phyloP scores from a whole-genome alignment of 2,329 filamentous ascomycete species.

The Aspergillus novofumigatus region DNA sequence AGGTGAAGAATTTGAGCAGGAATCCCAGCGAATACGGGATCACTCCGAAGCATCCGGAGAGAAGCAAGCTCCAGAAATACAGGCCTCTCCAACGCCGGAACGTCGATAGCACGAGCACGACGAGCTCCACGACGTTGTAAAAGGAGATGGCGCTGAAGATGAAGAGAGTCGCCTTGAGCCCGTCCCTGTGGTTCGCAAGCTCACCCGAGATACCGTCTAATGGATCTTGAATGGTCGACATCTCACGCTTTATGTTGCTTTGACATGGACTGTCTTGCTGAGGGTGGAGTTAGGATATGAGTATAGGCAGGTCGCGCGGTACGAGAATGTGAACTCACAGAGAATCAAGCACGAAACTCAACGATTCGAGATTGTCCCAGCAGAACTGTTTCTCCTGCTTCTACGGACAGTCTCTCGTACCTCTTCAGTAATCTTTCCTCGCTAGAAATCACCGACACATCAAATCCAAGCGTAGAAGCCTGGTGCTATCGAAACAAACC shows the following conservation, averaged over 20 bases:
- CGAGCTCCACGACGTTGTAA: constrained; percentile 47
- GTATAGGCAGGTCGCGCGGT: neutral
- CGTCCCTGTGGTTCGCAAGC: constrained; percentile 19
- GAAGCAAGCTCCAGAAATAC: constrained; percentile 42
- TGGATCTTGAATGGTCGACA: constrained; percentile 15
- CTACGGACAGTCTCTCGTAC: neutral
- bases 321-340: neutral
- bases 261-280: neutral
- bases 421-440: neutral
- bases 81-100: constrained; percentile 38
- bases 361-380: too few species aligned
- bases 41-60: constrained; percentile 33
- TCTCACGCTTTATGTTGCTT: neutral
- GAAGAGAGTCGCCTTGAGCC: constrained; percentile 22
- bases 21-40: constrained; percentile 41
- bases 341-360: neutral
- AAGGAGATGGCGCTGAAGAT: constrained; percentile 38
- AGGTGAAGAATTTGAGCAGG: constrained; percentile 39
- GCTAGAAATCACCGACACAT: neutral
- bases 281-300: too few species aligned
- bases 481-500: neutral
- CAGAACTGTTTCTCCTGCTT: too few species aligned
- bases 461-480: neutral
- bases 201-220: constrained; percentile 29
- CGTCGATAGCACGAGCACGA: constrained; percentile 36